Base-by-base conservation (phyloP, 2,329 filamentous ascomycete genomes). In the Botrytis sinoallii region DNA sequence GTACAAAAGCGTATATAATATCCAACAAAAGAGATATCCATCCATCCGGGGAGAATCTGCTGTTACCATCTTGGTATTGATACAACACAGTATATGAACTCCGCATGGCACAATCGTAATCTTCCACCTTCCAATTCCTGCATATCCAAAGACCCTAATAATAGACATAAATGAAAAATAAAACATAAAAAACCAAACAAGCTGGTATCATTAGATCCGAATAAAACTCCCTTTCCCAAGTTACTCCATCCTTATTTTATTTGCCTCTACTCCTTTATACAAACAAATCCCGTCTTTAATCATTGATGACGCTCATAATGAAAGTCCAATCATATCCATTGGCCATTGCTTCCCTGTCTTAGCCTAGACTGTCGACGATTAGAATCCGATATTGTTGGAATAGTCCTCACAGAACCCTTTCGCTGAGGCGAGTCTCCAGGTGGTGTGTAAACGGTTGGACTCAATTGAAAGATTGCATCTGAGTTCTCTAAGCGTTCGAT, bases 381-480 rank as follows among this genome's bases (percentile, higher is more conserved):
- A 2, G n/a, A 57, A 12, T 69, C 22, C 3, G 35, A 32, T 9
- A 35, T 6, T 2, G 38, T 44, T n/a, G 48, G 35, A 22, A 69
- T 57, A 2, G 35, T 44, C 18, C 20, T 57, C 12, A 20, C 38
- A 5, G 48, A 59, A 32, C 40, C 70, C 52, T 71, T 76, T 75
- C 73, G 75, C 73, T 40, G 75, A 4, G n/a, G 29, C 1, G 29
- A 46, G 20, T 35, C 35, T 29, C 22, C 32, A n/a, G 71, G 73
- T 25, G 78, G 78, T 32, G 76, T 74, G 79, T 90, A 90, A 7
- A 89, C 86, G 1, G 84, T 83, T 4, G 88, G 85, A 73, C 84
- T 88, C 4, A 89, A 82, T 44, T 78, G 75, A 7, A 74, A 76
- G 3, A 72, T 74, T 60, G 75, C 74, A 46, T 69, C 40, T 1